Conservation (phyloP, 116 monocot species). For the Dioscorea cayenensis region DNA sequence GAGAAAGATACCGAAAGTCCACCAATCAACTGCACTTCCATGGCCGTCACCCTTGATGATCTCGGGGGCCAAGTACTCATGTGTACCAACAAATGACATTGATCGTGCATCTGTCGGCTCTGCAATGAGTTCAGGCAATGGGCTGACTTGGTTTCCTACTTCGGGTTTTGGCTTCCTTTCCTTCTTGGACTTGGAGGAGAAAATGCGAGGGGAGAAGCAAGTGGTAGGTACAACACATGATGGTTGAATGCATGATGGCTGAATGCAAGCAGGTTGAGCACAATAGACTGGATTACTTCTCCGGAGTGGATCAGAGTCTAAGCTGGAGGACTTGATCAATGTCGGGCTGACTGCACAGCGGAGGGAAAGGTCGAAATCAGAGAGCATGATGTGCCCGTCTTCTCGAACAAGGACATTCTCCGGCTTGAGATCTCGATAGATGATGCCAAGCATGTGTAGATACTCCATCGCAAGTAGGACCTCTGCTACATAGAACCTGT, state of each 20-base stretch:
- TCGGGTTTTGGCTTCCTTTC: conserved; percentile 21
- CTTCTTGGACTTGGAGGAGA: conserved; percentile 47
- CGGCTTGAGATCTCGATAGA: conserved; percentile 46
- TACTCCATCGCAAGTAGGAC: conserved; percentile 37
- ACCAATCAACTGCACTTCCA: conserved; percentile 56
- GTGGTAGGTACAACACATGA: conserved; percentile 33
- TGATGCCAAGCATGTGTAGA: conserved; percentile 47
- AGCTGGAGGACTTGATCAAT: conserved; percentile 20
- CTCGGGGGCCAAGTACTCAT: conserved; percentile 52
- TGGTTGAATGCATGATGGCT: conserved; percentile 44
- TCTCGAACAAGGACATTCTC: conserved; percentile 44
- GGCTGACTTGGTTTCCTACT: conserved; percentile 31
- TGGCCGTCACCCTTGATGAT: conserved; percentile 54
- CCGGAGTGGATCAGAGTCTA: conserved; percentile 6
- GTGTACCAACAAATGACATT: conserved; percentile 58
- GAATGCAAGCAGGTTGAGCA: conserved; percentile 26
- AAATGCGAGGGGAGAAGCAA: conserved; percentile 46
- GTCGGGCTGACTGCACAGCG: conserved; percentile 33
- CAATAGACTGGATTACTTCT: conserved; percentile 18
- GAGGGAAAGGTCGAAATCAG: conserved; percentile 44
- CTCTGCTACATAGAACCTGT: conserved; percentile 40
- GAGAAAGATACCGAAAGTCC: conserved; percentile 51
- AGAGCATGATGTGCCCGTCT: conserved; percentile 51
- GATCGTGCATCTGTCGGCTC: conserved; percentile 56
- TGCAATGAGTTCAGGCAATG: conserved; percentile 42